Percentiles rank a stretch among this genome's conserved stretches.
Conservation (phyloP, 1,284 basidiomycete species). For the Leccinum proximum region DNA sequence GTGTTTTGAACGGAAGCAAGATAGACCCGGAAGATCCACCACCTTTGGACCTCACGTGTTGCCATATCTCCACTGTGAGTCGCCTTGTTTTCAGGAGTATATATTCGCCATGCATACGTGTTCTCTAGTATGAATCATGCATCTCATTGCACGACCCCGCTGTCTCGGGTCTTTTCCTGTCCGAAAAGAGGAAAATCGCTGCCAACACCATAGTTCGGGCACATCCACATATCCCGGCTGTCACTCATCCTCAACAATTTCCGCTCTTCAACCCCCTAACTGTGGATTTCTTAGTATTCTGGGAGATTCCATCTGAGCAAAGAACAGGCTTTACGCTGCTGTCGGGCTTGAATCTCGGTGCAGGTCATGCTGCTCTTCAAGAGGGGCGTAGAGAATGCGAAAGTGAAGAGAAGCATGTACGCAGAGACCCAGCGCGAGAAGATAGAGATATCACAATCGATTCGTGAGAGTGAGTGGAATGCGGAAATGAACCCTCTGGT, state of each 20-base stretch:
- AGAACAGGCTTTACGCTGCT: slow-evolving; percentile 62
- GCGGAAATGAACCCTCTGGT: slow-evolving; percentile 72
- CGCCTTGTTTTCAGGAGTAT: background rate
- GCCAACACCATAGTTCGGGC: slow-evolving; percentile 36
- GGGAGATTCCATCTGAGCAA: slow-evolving; percentile 57
- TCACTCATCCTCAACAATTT: slow-evolving; percentile 59
- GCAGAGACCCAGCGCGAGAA: slow-evolving; percentile 82
- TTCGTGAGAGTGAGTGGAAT: slow-evolving; percentile 76
- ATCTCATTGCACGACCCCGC: slow-evolving; percentile 32
- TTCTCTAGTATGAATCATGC: slow-evolving; percentile 13
- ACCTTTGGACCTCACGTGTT: slow-evolving; percentile 48
- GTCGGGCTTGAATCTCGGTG: slow-evolving; percentile 62
- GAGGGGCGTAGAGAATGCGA: slow-evolving; percentile 55
- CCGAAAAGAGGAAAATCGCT: slow-evolving; percentile 42
- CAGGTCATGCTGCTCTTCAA: slow-evolving; percentile 60
- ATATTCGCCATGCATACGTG: slow-evolving; percentile 7
- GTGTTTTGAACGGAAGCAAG: slow-evolving; percentile 49
- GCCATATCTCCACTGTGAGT: slow-evolving; percentile 47
- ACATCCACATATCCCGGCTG: slow-evolving; percentile 62
- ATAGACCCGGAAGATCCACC: slow-evolving; percentile 44
- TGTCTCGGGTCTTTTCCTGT: slow-evolving; percentile 46
- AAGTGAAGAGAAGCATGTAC: slow-evolving; percentile 80
- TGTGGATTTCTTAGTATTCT: slow-evolving; percentile 73
- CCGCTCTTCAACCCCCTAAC: slow-evolving; percentile 75
- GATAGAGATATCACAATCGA: slow-evolving; percentile 58